A percentile compares a stretch with the other conserved stretches of the same genome.
Conservation (phyloP, 345 rosid genomes). For the Excoecaria agallocha region DNA sequence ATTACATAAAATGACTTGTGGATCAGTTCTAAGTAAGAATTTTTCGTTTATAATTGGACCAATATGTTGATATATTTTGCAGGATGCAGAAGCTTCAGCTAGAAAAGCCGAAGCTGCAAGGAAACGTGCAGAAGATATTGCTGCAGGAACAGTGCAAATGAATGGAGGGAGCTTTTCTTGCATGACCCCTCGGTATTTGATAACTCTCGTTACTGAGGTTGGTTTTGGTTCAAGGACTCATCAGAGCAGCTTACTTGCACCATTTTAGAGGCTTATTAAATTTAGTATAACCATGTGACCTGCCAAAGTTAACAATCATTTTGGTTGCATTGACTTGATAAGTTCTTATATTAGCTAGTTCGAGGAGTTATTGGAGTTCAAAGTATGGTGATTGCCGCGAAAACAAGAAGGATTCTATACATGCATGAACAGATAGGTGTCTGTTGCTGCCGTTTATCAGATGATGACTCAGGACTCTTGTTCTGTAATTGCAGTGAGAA, state of each 20-base stretch:
- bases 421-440: background rate
- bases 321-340: background rate
- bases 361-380: background rate
- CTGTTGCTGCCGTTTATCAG: background rate
- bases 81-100: slow-evolving; percentile 66
- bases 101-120: slow-evolving; percentile 72
- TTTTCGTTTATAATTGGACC: background rate
- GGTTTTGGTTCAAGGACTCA: background rate
- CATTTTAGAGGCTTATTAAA: background rate
- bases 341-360: background rate
- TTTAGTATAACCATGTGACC: background rate
- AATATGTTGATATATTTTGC: slow-evolving; percentile 9
- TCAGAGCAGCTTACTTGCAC: background rate
- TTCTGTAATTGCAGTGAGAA: too few relatives aligned
- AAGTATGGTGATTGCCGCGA: background rate
- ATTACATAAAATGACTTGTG: too few relatives aligned
- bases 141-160: slow-evolving; percentile 68
- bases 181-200: slow-evolving; percentile 85
- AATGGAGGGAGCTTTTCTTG: slow-evolving; percentile 81
- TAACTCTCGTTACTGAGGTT: slow-evolving; percentile 51
- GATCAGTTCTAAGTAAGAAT: too few relatives aligned
- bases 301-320: background rate
- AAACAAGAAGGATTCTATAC: background rate
- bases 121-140: slow-evolving; percentile 78
- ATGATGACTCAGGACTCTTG: too few relatives aligned